Evolutionary conservation across 2,329 filamentous ascomycete genomes (phyloP).

Genomic region (Dothistroma pini): DNA sequence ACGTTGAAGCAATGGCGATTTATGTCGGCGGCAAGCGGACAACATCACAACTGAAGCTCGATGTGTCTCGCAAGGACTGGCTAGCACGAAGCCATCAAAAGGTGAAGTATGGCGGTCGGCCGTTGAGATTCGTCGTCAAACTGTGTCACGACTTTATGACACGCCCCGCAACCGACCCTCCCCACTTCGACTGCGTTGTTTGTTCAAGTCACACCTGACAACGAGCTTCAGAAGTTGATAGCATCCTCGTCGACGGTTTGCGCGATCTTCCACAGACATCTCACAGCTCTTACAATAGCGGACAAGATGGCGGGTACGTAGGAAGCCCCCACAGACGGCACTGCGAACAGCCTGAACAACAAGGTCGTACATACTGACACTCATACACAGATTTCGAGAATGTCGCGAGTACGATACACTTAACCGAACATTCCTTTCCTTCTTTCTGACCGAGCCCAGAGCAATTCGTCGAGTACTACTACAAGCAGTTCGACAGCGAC

Average conservation of each 20-base stretch:
- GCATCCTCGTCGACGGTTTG: not conserved
- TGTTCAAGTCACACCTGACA: not conserved
- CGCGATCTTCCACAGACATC: not conserved
- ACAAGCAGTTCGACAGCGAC: slow-evolving; percentile 76
- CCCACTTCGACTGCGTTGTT: not conserved
- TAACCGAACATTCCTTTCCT: not conserved
- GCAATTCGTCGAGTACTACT: slow-evolving; percentile 89
- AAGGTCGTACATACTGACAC: not conserved
- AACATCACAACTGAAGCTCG: not conserved
- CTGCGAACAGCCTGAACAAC: not conserved
- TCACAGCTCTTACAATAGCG: slow-evolving; percentile 2
- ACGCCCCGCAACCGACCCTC: not conserved
- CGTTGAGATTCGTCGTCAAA: not conserved
- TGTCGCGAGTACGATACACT: slow-evolving; percentile 30
- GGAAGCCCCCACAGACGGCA: not conserved
- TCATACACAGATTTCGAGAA: slow-evolving; percentile 30
- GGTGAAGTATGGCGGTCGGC: not conserved
- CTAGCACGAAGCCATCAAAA: not conserved
- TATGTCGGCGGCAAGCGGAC: not conserved
- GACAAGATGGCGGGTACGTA: slow-evolving; percentile 25
- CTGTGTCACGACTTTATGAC: not conserved
- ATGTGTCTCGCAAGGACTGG: slow-evolving; percentile 2
- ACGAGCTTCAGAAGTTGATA: not conserved
- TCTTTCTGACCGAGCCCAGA: slow-evolving; percentile 49
- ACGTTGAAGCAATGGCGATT: not conserved